A percentile compares a stretch with the other conserved stretches of the same genome.
phyloP scores from a whole-genome alignment of 176 grass and related monocot genomes.

The Cocos nucifera region DNA sequence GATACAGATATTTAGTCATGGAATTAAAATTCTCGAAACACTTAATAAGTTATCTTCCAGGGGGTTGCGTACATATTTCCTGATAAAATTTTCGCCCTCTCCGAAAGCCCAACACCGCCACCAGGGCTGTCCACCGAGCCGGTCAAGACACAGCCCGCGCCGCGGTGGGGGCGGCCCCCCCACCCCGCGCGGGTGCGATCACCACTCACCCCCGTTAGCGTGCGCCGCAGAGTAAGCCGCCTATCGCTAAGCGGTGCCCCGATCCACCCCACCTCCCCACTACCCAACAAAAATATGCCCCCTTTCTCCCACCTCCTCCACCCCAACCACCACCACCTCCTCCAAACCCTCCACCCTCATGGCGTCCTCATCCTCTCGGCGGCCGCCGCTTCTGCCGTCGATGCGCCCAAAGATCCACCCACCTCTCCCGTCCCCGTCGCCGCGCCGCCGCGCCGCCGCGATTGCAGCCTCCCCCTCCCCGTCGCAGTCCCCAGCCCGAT shows the following conservation, averaged over 20 bases:
- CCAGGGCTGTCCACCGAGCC: background rate
- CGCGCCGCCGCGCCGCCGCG: slow-evolving; percentile 2
- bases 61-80: no score
- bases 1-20: no score
- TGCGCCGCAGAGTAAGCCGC: slow-evolving; percentile 15
- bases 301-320: slow-evolving; percentile 24
- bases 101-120: background rate
- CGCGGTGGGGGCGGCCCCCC: slow-evolving; percentile 10
- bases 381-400: no score
- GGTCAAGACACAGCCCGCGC: background rate
- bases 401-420: no score
- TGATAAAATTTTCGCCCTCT: no score
- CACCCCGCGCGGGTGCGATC: no score
- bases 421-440: no score
- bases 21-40: no score
- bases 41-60: no score
- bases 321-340: slow-evolving; percentile 21
- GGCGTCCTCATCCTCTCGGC: no score
- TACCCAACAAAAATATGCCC: slow-evolving; percentile 41
- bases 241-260: slow-evolving; percentile 5
- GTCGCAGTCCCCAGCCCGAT: background rate
- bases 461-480: background rate
- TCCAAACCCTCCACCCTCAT: slow-evolving; percentile 5
- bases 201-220: background rate
- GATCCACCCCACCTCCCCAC: slow-evolving; percentile 36